These are phyloP conservation scores for Pisolithus orientalis DNA, from an alignment of 768 basidiomycete species.

Conservation along the genomic window DNA sequence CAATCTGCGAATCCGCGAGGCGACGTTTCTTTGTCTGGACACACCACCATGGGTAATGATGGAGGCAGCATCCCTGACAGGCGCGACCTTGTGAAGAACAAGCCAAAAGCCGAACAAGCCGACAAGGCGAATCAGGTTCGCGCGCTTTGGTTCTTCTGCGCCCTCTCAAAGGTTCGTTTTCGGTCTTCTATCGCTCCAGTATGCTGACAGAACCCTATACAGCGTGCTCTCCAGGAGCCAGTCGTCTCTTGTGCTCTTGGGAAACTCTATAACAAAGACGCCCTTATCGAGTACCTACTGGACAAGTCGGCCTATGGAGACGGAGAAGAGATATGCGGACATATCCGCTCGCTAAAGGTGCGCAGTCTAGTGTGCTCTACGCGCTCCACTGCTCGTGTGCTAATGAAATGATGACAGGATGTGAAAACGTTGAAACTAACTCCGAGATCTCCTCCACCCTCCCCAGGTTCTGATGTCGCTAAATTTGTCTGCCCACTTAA, in stretches of 20 bases:
- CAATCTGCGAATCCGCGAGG: background rate
- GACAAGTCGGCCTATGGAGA: slow-evolving; percentile 84
- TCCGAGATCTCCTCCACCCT: slow-evolving; percentile 49
- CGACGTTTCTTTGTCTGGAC: background rate
- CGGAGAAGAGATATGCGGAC: slow-evolving; percentile 86
- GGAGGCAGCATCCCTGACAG: slow-evolving; percentile 86
- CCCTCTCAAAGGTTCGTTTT: slow-evolving; percentile 77
- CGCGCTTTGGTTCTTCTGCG: slow-evolving; percentile 90
- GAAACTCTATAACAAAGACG: slow-evolving; percentile 94
- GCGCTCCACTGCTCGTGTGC: background rate
- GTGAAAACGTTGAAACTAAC: slow-evolving; percentile 81
- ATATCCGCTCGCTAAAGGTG: slow-evolving; percentile 87
- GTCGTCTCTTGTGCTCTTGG: slow-evolving; percentile 89
- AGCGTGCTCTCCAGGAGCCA: slow-evolving; percentile 84
- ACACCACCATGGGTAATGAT: slow-evolving; percentile 70
- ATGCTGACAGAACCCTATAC: slow-evolving; percentile 3
- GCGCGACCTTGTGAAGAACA: slow-evolving; percentile 68
- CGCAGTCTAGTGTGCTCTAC: slow-evolving; percentile 14
- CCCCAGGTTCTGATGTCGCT: slow-evolving; percentile 41
- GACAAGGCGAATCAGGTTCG: slow-evolving; percentile 88
- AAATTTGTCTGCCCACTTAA: slow-evolving; percentile 90
- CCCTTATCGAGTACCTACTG: slow-evolving; percentile 84
- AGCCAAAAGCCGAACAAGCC: slow-evolving; percentile 78
- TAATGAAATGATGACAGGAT: slow-evolving; percentile 47
- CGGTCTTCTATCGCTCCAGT: background rate